Evolutionary conservation across 2,329 filamentous ascomycete species (phyloP).

Genomic region (Sarocladium oryzae): DNA sequence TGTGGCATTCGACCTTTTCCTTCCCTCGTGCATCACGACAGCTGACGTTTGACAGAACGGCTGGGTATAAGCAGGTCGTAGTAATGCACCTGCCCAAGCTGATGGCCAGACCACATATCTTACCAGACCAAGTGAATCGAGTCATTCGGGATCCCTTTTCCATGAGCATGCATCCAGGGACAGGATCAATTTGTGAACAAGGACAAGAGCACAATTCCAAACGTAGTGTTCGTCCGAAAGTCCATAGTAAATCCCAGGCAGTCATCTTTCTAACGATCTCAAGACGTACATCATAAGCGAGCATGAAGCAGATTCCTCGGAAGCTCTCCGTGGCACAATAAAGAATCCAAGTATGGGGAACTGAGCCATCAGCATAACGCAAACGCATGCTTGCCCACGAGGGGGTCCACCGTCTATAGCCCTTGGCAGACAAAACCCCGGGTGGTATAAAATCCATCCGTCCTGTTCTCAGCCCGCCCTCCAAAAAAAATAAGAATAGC

Average conservation of each 20-base stretch:
- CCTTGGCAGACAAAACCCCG: background rate
- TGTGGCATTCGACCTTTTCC: too few relatives aligned
- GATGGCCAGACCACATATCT: too few relatives aligned
- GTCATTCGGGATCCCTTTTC: too few relatives aligned
- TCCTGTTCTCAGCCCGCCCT: conserved; percentile 1
- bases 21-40: too few relatives aligned
- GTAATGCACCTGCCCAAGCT: too few relatives aligned
- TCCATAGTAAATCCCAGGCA: background rate
- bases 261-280: background rate
- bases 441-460: background rate
- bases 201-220: background rate
- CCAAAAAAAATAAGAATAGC: background rate
- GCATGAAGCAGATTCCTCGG: too few relatives aligned
- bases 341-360: background rate
- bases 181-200: too few relatives aligned
- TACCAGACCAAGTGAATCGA: too few relatives aligned
- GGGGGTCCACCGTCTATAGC: background rate
- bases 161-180: too few relatives aligned
- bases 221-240: background rate
- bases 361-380: background rate
- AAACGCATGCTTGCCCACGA: background rate
- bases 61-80: too few relatives aligned
- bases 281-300: background rate
- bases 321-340: too few relatives aligned
- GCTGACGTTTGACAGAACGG: too few relatives aligned